Base-by-base conservation (phyloP, 208 protist genomes). In the Angomonas ambiguus region DNA sequence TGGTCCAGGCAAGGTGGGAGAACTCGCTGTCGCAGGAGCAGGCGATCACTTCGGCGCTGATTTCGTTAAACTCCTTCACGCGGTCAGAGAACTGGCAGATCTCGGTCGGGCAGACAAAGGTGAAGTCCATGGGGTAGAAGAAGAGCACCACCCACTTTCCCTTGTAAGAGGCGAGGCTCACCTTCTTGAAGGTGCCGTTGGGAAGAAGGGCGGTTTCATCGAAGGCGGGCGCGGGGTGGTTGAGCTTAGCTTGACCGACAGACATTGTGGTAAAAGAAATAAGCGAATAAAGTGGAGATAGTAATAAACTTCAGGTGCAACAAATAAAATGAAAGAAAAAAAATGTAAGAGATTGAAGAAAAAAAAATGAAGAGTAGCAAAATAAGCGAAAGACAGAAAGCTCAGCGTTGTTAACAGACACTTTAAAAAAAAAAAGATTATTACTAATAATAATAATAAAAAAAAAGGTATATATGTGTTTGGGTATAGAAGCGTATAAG, bases 51-150 rank as follows among this genome's bases (percentile, higher is more conserved):
- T 97, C 93, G 69, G 72, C 83, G 75, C 80, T 80, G 51, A 87
- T 62, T 41, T 67, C 70, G 34, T 57, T 55, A 82, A 98, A 98
- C 72, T 97, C 81, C 51, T 87, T 83, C 42, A 76, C 73, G 58
- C 72, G 72, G 62, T 98, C 93, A 42, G 67, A 85, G 87, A 97
- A 98, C 48, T 94, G 89, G 72, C 94, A 85, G 62, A 98, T 96
- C 83, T 98, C 94, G n/a, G 94, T 98, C 33, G 95, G 95, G 81
- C 95, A 98, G 51, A 98, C 94, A 68, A 98, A 98, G 55, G 94
- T 97, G 79, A 97, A 98, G 76, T 97, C 95, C n/a, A 96, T 66
- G 33, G 95, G 92, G 70, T 97, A 97, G 80, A 97, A 98, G 84
- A 97, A 94, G 28, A 97, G 83, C 38, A 97, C 87, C 25, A 97